Base-by-base conservation (phyloP, 192 early-diverging fungal genomes). In the Coemansia sp. region DNA sequence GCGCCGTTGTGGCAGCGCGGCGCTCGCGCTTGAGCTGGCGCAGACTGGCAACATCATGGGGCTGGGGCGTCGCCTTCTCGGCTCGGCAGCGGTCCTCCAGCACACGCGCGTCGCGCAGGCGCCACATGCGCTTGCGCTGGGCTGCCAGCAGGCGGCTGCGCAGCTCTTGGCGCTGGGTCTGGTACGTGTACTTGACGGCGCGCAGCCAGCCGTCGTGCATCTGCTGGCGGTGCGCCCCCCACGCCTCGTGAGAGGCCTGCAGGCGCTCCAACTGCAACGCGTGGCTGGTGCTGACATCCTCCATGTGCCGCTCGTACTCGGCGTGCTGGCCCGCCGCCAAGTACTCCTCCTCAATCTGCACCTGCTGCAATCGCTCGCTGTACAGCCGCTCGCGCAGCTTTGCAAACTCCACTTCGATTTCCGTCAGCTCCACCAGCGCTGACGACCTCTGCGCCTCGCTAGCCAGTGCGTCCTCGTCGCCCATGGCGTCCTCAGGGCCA, bases 391-490 rank as follows among this genome's bases (percentile, higher is more conserved):
- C 74, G 48, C 74, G 74, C 43, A 77, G 59, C 55, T 63, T 63
- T 39, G 74, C 74, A 77, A 77, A 77, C 59, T 62, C 74, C 18
- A 77, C 62, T 56, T 77, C 74, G 32, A 77, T 77, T 35, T 56
- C 38, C 15, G 68, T 67, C 40, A 77, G 63, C 39, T 77, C 74
- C 9, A 45, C 27, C 27, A 77, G 36, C 14, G 74, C 74, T 27
- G 49, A 63, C 0, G 68, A 49, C 15, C 74, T 62, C 53, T 68
- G 66, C 17, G 68, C 50, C 54, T 77, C 74, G 55, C 59, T 56
- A n/a, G 42, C 55, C 9, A 30, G 31, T 11, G 31, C 45, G 32
- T 64, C 61, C 25, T 51, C 40, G 38, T 42, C 39, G 18, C n/a
- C 45, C 45, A 47, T 29, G 27, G 27, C 45, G 27, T 29, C 45